A percentile compares a stretch with the other conserved stretches of the same genome.
Conservation (phyloP, 1,139 yeast genomes). For the Saccharomycopsis hybrid region DNA sequence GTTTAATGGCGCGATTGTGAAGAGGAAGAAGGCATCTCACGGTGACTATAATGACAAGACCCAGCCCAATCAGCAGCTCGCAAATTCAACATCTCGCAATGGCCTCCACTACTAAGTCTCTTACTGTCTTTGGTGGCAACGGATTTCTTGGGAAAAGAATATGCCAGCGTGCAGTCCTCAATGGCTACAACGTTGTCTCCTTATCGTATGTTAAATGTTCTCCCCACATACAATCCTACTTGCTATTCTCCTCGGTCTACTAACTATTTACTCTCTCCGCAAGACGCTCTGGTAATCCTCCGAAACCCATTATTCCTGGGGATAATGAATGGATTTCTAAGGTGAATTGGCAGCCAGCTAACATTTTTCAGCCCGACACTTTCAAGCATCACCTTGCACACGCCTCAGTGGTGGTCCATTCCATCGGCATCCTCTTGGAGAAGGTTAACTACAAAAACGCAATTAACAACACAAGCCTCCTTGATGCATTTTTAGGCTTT, state of each 20-base stretch:
- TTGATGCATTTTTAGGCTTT: not conserved
- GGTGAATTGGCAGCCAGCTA: constrained; percentile 65
- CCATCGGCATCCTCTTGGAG: constrained; percentile 70
- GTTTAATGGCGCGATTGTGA: too few relatives aligned
- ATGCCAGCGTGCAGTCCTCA: constrained; percentile 57
- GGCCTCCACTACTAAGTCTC: not conserved
- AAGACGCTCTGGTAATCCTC: constrained; percentile 52
- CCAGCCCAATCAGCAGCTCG: too few relatives aligned
- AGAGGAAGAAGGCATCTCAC: too few relatives aligned
- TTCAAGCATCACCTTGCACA: constrained; percentile 35
- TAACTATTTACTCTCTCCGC: too few relatives aligned
- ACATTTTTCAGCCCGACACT: constrained; percentile 57
- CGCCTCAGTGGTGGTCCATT: constrained; percentile 68
- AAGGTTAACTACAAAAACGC: constrained; percentile 56
- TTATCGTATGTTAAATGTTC: constrained; percentile 44
- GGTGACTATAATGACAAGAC: too few relatives aligned
- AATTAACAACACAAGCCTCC: constrained; percentile 29
- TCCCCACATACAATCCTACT: too few relatives aligned
- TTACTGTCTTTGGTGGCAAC: constrained; percentile 72
- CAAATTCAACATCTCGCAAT: not conserved
- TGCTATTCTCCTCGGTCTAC: too few relatives aligned
- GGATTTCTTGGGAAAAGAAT: constrained; percentile 73
- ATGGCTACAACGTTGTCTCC: constrained; percentile 62
- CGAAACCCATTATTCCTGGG: constrained; percentile 29
- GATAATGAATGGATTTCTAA: constrained; percentile 46